Evolutionary conservation across 2,329 filamentous ascomycete species (phyloP).

Genomic region (Albophoma yamanashiensis): DNA sequence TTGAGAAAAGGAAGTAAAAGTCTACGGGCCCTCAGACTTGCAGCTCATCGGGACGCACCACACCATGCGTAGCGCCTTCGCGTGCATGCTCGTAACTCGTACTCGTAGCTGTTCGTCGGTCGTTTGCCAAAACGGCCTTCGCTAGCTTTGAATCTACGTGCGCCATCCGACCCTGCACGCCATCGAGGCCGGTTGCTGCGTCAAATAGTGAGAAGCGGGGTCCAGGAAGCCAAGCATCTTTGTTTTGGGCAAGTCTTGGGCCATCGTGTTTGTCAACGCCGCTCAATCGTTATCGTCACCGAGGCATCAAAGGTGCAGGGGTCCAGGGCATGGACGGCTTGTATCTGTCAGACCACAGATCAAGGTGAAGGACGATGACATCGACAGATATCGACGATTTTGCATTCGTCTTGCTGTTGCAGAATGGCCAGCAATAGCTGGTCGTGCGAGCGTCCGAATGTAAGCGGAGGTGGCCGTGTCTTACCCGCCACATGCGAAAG

Average conservation of each 20-base stretch:
- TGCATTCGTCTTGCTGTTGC: neutral
- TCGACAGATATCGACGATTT: no score
- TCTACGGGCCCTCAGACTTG: neutral
- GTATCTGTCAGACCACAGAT: no score
- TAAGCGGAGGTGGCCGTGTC: neutral
- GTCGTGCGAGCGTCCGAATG: neutral
- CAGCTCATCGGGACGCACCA: neutral
- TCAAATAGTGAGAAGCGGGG: neutral
- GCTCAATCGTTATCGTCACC: neutral
- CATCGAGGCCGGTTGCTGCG: neutral
- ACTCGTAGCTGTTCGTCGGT: neutral
- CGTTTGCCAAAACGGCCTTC: neutral
- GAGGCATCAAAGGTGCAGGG: neutral
- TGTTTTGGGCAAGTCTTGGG: neutral
- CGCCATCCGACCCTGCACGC: neutral
- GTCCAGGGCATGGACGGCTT: neutral
- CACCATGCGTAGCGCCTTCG: neutral
- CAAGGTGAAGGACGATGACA: neutral
- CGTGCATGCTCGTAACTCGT: neutral
- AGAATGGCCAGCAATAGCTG: neutral
- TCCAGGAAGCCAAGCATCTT: neutral
- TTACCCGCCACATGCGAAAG: neutral
- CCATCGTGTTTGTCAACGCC: neutral
- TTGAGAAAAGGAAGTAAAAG: neutral
- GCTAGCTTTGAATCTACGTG: neutral